These are phyloP conservation scores for Botryotinia globosa DNA, from an alignment of 2,329 filamentous ascomycete species.

Conservation along the genomic window DNA sequence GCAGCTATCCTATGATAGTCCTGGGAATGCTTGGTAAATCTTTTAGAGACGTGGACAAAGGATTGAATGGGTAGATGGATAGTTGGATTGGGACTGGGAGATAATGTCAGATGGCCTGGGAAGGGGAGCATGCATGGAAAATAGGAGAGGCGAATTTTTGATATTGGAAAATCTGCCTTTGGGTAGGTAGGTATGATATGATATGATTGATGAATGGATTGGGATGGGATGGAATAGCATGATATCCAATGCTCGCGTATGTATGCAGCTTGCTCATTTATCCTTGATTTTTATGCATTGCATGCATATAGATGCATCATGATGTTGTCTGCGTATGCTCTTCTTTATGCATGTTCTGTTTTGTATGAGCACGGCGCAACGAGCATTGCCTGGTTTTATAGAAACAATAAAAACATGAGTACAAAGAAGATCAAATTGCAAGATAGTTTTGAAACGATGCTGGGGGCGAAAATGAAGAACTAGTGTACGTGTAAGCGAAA, in stretches of 20 bases:
- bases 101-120: background rate
- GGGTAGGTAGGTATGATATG: background rate
- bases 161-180: background rate
- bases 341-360: background rate
- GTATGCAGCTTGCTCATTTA: background rate
- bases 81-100: background rate
- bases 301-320: conserved; percentile 1
- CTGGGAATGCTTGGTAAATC: conserved; percentile 19
- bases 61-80: background rate
- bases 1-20: conserved; percentile 19
- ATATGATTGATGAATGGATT: conserved; percentile 5
- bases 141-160: background rate
- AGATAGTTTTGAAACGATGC: background rate
- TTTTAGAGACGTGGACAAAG: background rate
- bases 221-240: conserved; percentile 7
- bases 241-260: conserved; percentile 10
- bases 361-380: background rate
- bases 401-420: background rate
- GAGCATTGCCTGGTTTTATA: conserved; percentile 1
- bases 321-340: background rate
- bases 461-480: background rate
- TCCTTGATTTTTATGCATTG: background rate
- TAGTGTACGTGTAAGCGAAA: background rate
- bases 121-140: background rate
- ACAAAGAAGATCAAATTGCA: background rate